Evolutionary conservation across 768 basidiomycete species (phyloP).

Genomic region (Rhodotorula babjevae): DNA sequence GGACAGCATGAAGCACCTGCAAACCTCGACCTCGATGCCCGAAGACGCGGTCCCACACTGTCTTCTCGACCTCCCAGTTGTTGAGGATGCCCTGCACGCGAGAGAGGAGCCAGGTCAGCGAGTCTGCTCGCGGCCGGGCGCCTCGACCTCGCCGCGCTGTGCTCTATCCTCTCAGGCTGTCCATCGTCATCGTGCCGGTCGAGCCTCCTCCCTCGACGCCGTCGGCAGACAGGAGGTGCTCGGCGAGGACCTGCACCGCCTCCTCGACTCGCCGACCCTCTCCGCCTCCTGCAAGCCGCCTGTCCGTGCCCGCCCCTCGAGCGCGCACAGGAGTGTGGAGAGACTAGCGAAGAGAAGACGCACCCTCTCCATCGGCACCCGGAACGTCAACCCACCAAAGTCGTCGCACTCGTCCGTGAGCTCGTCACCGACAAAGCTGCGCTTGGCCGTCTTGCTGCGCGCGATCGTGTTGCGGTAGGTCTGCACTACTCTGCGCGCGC

Average conservation of each 20-base stretch:
- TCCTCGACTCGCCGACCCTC: too few species aligned
- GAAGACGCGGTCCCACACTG: conserved; percentile 87
- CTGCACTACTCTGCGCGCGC: conserved; percentile 48
- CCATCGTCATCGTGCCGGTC: too few species aligned
- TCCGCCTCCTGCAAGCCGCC: too few species aligned
- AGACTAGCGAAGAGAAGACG: conserved; percentile 18
- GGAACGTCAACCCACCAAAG: conserved; percentile 72
- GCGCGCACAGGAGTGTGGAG: too few species aligned
- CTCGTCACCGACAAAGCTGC: conserved; percentile 81
- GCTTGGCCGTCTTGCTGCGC: conserved; percentile 75
- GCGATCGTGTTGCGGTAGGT: conserved; percentile 75
- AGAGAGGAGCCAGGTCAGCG: too few species aligned
- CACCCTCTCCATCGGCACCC: conserved; percentile 84
- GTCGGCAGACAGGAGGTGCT: too few species aligned
- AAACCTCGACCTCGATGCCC: conserved; percentile 50
- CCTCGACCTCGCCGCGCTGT: neutral
- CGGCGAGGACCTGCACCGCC: too few species aligned
- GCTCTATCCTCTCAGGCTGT: too few species aligned
- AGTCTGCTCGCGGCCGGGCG: neutral
- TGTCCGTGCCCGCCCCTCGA: too few species aligned
- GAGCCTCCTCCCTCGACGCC: too few species aligned
- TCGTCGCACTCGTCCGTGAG: conserved; percentile 65
- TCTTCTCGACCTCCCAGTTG: conserved; percentile 93
- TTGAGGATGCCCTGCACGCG: conserved; percentile 71
- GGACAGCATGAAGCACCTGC: conserved; percentile 43